A percentile compares a stretch with the other conserved stretches of the same genome.
phyloP scores from a whole-genome alignment of 2,329 filamentous ascomycete genomes.

The Myriosclerotinia scirpicola region DNA sequence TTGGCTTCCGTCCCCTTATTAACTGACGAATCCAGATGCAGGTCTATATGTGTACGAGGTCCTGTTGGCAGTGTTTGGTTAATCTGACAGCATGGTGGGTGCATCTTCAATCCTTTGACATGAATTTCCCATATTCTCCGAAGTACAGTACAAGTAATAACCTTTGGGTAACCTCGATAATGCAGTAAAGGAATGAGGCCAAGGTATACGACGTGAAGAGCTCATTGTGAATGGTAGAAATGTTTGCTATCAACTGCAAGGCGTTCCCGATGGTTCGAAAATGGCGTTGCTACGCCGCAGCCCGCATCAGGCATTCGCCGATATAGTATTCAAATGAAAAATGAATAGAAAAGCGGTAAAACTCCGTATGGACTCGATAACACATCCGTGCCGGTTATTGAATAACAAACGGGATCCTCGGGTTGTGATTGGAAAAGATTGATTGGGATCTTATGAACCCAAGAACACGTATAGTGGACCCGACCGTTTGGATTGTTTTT shows the following conservation, averaged over 20 bases:
- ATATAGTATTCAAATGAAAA: conserved; percentile 12
- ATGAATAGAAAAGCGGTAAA: conserved; percentile 16
- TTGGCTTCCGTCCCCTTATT: conserved; percentile 23
- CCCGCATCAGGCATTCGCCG: conserved; percentile 19
- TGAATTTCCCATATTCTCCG: conserved; percentile 16
- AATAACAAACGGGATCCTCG: conserved; percentile 18
- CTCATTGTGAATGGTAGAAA: conserved; percentile 22
- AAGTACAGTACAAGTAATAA: conserved; percentile 19
- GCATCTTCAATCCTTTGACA: conserved; percentile 23
- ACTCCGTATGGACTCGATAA: not conserved
- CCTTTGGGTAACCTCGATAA: conserved; percentile 21
- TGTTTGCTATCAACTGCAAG: conserved; percentile 21
- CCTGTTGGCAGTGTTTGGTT: conserved; percentile 17
- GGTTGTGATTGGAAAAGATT: conserved; percentile 17
- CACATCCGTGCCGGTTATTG: conserved; percentile 21
- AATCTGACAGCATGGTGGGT: conserved; percentile 25
- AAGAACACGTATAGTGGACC: conserved; percentile 14
- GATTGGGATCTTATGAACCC: not conserved
- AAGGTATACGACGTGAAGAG: conserved; percentile 14
- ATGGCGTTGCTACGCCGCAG: conserved; percentile 25
- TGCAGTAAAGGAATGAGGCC: conserved; percentile 17
- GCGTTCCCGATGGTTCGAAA: conserved; percentile 24
- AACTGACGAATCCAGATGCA: conserved; percentile 21
- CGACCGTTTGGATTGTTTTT: conserved; percentile 22
- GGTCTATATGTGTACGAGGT: conserved; percentile 22